Percentiles rank a stretch among this genome's conserved stretches.
phyloP scores from a whole-genome alignment of 2,329 filamentous ascomycete genomes.

The Aspergillus japonicus region DNA sequence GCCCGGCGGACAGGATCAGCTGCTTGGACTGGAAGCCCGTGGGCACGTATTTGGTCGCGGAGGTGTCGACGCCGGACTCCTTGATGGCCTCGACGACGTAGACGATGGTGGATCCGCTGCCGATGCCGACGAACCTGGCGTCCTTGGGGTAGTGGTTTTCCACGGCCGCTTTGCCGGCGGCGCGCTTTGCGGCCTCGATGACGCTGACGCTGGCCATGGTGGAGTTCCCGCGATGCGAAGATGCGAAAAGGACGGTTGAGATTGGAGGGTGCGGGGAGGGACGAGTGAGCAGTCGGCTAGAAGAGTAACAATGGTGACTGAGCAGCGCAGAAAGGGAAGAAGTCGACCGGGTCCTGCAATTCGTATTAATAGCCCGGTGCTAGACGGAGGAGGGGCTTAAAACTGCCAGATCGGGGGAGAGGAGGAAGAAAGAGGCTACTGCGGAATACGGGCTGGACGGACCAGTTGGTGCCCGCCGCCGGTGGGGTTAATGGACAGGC shows the following conservation, averaged over 20 bases:
- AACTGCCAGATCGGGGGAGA: conserved; percentile 11
- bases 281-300: neutral
- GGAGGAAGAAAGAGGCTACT: no score
- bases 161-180: conserved; percentile 59
- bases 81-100: conserved; percentile 67
- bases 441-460: conserved; percentile 6
- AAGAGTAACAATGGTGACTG: conserved; percentile 6
- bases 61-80: conserved; percentile 45
- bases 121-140: conserved; percentile 62
- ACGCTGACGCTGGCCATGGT: conserved; percentile 34
- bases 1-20: conserved; percentile 75
- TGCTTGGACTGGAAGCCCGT: conserved; percentile 90
- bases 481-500: neutral
- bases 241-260: neutral
- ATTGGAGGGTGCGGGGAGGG: neutral
- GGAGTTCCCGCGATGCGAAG: conserved; percentile 21
- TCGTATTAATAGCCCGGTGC: conserved; percentile 14
- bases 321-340: conserved; percentile 1
- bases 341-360: conserved; percentile 11
- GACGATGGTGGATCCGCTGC: conserved; percentile 64
- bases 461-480: conserved; percentile 5
- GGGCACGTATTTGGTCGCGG: conserved; percentile 77
- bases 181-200: conserved; percentile 60
- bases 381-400: conserved; percentile 18
- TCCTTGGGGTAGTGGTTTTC: conserved; percentile 59